phyloP scores from a whole-genome alignment of 208 protist genomes.

The Vickermania ingenoplastis region DNA sequence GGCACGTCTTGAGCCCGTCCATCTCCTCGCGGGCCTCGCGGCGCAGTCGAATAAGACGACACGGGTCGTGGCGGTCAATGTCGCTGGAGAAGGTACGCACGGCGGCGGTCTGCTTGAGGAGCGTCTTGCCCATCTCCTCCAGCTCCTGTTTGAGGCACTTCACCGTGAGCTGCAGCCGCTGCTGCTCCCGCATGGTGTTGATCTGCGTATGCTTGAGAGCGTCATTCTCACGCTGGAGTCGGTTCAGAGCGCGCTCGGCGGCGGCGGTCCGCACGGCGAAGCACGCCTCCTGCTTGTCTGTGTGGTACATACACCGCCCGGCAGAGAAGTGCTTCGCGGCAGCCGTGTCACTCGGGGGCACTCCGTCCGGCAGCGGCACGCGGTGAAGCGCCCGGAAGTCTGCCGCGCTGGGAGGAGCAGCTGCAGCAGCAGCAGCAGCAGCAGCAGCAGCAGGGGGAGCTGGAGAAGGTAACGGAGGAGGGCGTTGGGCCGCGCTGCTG shows the following conservation, averaged over 20 bases:
- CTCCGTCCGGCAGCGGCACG: neutral
- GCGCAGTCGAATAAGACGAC: slow-evolving; percentile 24
- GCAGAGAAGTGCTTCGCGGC: neutral
- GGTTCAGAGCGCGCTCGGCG: slow-evolving; percentile 31
- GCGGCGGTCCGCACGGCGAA: slow-evolving; percentile 15
- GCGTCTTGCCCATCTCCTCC: slow-evolving; percentile 25
- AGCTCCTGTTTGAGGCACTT: slow-evolving; percentile 49
- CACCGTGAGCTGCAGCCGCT: slow-evolving; percentile 21
- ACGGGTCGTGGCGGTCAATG: slow-evolving; percentile 45
- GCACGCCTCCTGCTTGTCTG: slow-evolving; percentile 1
- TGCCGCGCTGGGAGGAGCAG: neutral
- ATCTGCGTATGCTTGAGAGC: slow-evolving; percentile 24
- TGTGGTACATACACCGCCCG: neutral
- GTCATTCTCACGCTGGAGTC: slow-evolving; percentile 46
- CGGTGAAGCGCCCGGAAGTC: neutral
- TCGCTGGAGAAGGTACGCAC: slow-evolving; percentile 26
- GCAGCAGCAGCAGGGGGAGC: too few species aligned
- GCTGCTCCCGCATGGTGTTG: slow-evolving; percentile 16
- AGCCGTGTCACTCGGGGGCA: neutral
- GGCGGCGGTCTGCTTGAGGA: slow-evolving; percentile 47
- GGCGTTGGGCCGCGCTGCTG: too few species aligned
- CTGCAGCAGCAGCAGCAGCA: too few species aligned
- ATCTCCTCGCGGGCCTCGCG: slow-evolving; percentile 2
- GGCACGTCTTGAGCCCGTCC: neutral
- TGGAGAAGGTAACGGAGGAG: too few species aligned